Conservation (phyloP, 169 alveolate species). For the Babesia bigemina region DNA sequence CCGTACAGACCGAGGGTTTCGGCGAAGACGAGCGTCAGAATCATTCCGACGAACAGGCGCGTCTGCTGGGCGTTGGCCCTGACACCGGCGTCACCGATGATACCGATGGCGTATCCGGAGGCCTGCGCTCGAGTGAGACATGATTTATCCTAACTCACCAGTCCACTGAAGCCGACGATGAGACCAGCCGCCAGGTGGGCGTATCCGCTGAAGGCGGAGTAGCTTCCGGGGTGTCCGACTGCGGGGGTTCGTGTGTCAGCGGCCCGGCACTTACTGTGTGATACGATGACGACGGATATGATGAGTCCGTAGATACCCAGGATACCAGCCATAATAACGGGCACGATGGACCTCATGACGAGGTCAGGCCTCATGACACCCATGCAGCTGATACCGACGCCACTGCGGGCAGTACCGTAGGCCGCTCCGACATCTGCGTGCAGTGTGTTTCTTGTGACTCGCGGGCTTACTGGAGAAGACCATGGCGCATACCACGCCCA, state of each 20-base stretch:
- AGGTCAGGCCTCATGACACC: conserved; percentile 99
- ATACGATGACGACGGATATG: conserved; percentile 86
- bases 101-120: conserved; percentile 99
- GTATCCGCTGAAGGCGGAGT: conserved; percentile 90
- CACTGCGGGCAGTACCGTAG: conserved; percentile 98
- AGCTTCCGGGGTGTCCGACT: conserved; percentile 79
- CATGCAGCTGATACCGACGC: conserved; percentile 99
- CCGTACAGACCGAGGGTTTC: conserved; percentile 99
- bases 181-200: conserved; percentile 96
- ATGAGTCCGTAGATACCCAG: conserved; percentile 97
- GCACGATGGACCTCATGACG: conserved; percentile 98
- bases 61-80: conserved; percentile 99
- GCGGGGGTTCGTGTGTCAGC: background rate
- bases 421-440: conserved; percentile 98
- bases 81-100: conserved; percentile 99
- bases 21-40: conserved; percentile 97
- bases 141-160: conserved; percentile 67
- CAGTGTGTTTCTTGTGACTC: background rate
- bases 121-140: conserved; percentile 79
- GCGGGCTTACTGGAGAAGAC: conserved; percentile 91
- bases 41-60: conserved; percentile 97
- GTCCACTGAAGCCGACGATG: conserved; percentile 91
- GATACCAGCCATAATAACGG: conserved; percentile 99
- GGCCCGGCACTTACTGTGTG: conserved; percentile 56
- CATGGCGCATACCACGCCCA: conserved; percentile 98